These are phyloP conservation scores for Meripilus lineatus DNA, from an alignment of 1,284 basidiomycete species.

Conservation along the genomic window DNA sequence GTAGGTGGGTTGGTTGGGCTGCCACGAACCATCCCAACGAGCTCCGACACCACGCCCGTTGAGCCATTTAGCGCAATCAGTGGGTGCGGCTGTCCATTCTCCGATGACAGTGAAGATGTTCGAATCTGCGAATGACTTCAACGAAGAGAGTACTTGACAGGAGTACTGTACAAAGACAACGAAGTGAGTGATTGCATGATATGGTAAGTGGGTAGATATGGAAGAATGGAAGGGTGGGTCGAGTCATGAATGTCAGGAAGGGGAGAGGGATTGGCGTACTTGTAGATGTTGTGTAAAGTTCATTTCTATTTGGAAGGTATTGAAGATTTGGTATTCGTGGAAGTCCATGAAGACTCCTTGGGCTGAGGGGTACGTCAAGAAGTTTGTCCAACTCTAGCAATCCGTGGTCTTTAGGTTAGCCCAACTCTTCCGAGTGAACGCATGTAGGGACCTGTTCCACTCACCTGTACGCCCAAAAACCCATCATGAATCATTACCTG, in stretches of 20 bases:
- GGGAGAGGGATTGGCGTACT: slow-evolving; percentile 32
- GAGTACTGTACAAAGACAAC: slow-evolving; percentile 19
- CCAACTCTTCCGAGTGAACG: no score
- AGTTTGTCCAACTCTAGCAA: slow-evolving; percentile 53
- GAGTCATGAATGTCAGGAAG: not conserved
- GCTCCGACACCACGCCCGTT: slow-evolving; percentile 72
- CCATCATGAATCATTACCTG: slow-evolving; percentile 72
- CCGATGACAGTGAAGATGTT: slow-evolving; percentile 65
- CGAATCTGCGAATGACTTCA: slow-evolving; percentile 35
- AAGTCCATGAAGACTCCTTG: slow-evolving; percentile 58
- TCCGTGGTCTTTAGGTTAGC: not conserved
- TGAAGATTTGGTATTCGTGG: slow-evolving; percentile 82
- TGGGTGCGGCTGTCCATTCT: slow-evolving; percentile 77
- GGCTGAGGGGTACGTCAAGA: slow-evolving; percentile 48
- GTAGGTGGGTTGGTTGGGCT: slow-evolving; percentile 35
- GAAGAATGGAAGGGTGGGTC: not conserved
- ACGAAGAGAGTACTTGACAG: slow-evolving; percentile 19
- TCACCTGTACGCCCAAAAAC: slow-evolving; percentile 58
- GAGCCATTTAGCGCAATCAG: slow-evolving; percentile 78
- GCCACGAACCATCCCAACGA: slow-evolving; percentile 59
- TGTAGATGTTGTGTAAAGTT: slow-evolving; percentile 52
- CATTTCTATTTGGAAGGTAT: slow-evolving; percentile 48
- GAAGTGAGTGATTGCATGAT: not conserved
- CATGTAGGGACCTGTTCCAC: slow-evolving; percentile 13
- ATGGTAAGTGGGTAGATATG: no score